Conservation (phyloP, 2,329 filamentous ascomycete species). For the Monilinia laxa region DNA sequence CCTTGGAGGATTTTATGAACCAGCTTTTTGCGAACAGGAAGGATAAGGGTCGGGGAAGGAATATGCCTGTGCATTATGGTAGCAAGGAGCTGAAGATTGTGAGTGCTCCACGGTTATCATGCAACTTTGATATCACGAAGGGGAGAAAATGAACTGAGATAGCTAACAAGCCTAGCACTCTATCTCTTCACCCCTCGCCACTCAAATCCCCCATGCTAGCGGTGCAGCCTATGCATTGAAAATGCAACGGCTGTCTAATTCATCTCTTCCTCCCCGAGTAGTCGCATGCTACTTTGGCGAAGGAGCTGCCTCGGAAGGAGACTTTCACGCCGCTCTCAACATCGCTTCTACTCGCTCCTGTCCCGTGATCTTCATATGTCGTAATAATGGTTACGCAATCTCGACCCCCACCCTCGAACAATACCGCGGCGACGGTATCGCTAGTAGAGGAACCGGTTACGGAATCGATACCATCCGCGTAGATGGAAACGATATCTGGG, state of each 20-base stretch:
- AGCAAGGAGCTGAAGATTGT: constrained; percentile 81
- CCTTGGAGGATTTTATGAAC: constrained; percentile 86
- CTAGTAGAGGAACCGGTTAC: constrained; percentile 81
- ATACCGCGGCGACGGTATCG: constrained; percentile 88
- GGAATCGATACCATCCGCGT: constrained; percentile 92
- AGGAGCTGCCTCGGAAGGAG: constrained; percentile 84
- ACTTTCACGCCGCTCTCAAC: constrained; percentile 89
- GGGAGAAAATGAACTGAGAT: background rate
- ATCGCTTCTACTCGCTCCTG: constrained; percentile 87
- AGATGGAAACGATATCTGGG: constrained; percentile 93
- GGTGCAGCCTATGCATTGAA: constrained; percentile 88
- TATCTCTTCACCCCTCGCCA: constrained; percentile 81
- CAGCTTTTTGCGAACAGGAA: constrained; percentile 87
- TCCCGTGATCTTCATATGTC: constrained; percentile 84
- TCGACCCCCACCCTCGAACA: constrained; percentile 87
- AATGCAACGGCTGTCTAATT: constrained; percentile 71
- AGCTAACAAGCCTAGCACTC: constrained; percentile 56
- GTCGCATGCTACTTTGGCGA: constrained; percentile 88
- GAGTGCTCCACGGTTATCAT: constrained; percentile 39
- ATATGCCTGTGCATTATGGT: constrained; percentile 98
- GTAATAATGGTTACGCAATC: constrained; percentile 92
- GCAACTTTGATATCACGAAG: background rate
- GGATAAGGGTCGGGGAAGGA: constrained; percentile 78
- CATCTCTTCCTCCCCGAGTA: constrained; percentile 64
- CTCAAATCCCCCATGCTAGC: constrained; percentile 84